Percentiles rank a stretch among this genome's conserved stretches.
phyloP scores from a whole-genome alignment of 2,329 filamentous ascomycete species.

The Fusarium sp. region DNA sequence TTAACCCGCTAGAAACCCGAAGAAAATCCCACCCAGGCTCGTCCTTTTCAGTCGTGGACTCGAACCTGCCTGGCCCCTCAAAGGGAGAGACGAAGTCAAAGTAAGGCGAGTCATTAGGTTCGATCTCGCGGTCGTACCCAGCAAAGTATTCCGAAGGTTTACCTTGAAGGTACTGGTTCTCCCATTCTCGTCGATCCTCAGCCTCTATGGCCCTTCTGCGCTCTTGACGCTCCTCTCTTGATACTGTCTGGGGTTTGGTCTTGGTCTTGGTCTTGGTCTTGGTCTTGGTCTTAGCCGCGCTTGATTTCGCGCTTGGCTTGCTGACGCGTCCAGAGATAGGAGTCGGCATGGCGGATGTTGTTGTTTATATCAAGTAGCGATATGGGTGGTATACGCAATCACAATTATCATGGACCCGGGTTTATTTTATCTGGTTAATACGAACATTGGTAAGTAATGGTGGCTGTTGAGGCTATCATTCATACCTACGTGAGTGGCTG shows the following conservation, averaged over 20 bases:
- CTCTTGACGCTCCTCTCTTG: neutral
- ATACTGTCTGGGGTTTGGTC: too few relatives aligned
- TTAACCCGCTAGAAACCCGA: neutral
- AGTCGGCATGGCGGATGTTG: neutral
- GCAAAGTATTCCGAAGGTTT: neutral
- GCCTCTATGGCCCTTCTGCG: neutral
- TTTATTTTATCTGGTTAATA: too few relatives aligned
- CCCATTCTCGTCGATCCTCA: neutral
- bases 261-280: neutral
- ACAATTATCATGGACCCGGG: too few relatives aligned
- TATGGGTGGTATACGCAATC: too few relatives aligned
- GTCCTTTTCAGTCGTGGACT: constrained; percentile 1
- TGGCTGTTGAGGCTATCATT: too few relatives aligned
- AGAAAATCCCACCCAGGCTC: constrained; percentile 7
- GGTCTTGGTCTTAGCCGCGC: neutral
- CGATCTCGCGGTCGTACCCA: neutral
- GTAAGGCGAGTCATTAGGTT: neutral
- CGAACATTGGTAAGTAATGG: too few relatives aligned
- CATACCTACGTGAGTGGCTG: neutral
- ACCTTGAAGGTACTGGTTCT: constrained; percentile 11
- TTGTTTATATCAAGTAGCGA: too few relatives aligned
- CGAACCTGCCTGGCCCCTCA: constrained; percentile 2
- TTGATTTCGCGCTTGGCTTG: neutral
- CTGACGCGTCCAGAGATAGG: constrained; percentile 7
- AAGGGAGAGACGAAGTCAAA: constrained; percentile 7